Evolutionary conservation across 371 early-diverging fungal species (phyloP).

Genomic region (Mucor saturninus): DNA sequence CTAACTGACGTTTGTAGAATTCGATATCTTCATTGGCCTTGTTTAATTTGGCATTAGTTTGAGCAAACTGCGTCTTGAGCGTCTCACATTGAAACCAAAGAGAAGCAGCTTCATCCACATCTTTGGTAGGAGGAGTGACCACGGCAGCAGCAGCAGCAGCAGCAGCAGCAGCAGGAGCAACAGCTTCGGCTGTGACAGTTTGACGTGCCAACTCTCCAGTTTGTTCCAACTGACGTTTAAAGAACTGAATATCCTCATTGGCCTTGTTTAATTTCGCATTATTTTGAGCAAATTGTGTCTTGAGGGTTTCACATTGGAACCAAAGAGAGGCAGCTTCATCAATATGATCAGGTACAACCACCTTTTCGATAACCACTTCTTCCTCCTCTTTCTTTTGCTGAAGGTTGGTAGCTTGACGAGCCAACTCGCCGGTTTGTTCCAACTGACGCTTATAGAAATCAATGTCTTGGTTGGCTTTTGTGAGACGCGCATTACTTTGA

Average conservation of each 20-base stretch:
- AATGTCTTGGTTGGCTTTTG: slow-evolving; percentile 24
- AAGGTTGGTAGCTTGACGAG: slow-evolving; percentile 9
- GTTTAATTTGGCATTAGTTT: slow-evolving; percentile 19
- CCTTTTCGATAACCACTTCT: no score
- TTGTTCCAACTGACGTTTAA: slow-evolving; percentile 24
- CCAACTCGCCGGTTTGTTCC: slow-evolving; percentile 9
- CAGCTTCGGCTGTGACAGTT: background rate
- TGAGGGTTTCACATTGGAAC: slow-evolving; percentile 32
- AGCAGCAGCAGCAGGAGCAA: no score
- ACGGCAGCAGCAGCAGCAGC: no score
- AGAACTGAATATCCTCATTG: slow-evolving; percentile 25
- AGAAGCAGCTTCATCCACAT: slow-evolving; percentile 20
- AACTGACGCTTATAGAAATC: slow-evolving; percentile 30
- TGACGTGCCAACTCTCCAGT: slow-evolving; percentile 4
- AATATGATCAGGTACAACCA: background rate
- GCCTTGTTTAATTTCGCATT: slow-evolving; percentile 22
- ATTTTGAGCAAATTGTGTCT: slow-evolving; percentile 30
- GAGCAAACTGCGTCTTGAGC: slow-evolving; percentile 31
- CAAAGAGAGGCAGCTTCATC: slow-evolving; percentile 31
- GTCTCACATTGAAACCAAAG: slow-evolving; percentile 35
- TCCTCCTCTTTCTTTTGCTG: slow-evolving; percentile 19
- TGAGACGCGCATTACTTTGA: slow-evolving; percentile 23
- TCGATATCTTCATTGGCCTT: slow-evolving; percentile 26
- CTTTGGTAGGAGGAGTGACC: no score
- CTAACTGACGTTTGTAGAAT: slow-evolving; percentile 26